Conservation (phyloP, 495 filamentous ascomycete genomes). For the Terfezia boudieri region DNA sequence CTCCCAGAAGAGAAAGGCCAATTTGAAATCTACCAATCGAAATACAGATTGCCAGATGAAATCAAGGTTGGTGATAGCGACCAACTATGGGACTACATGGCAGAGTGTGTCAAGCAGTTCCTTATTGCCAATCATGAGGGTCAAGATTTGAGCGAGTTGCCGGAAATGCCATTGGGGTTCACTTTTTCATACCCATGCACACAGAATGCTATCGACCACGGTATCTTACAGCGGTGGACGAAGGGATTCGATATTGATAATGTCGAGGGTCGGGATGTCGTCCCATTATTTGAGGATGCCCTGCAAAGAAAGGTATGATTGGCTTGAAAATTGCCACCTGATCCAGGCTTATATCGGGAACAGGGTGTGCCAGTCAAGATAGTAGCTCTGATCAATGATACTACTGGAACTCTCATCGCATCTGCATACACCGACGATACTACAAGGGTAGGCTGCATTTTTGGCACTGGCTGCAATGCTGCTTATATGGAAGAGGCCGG, state of each 20-base stretch:
- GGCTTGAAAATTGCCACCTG: neutral
- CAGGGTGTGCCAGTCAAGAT: slow-evolving; percentile 83
- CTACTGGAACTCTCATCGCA: slow-evolving; percentile 95
- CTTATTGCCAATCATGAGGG: slow-evolving; percentile 68
- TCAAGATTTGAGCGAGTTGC: slow-evolving; percentile 35
- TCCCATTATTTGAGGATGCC: slow-evolving; percentile 74
- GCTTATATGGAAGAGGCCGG: slow-evolving; percentile 93
- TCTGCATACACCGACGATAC: slow-evolving; percentile 80
- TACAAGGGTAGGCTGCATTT: slow-evolving; percentile 93
- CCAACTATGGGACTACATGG: slow-evolving; percentile 94
- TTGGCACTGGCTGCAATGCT: slow-evolving; percentile 94
- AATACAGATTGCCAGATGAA: slow-evolving; percentile 93
- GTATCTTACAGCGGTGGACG: slow-evolving; percentile 90
- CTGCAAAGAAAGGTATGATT: slow-evolving; percentile 44
- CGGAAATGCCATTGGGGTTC: slow-evolving; percentile 69
- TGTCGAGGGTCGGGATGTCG: slow-evolving; percentile 85
- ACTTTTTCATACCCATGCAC: slow-evolving; percentile 97
- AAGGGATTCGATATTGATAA: slow-evolving; percentile 97
- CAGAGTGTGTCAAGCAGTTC: slow-evolving; percentile 91
- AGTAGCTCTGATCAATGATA: slow-evolving; percentile 88
- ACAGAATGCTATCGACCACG: slow-evolving; percentile 90
- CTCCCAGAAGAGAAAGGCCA: slow-evolving; percentile 77
- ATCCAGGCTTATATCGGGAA: slow-evolving; percentile 5
- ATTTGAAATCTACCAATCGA: slow-evolving; percentile 97
- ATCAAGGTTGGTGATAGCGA: slow-evolving; percentile 75